A percentile compares a stretch with the other conserved stretches of the same genome.
Evolutionary conservation across 768 basidiomycete species (phyloP).

Genomic region (Gymnopilus junonius): DNA sequence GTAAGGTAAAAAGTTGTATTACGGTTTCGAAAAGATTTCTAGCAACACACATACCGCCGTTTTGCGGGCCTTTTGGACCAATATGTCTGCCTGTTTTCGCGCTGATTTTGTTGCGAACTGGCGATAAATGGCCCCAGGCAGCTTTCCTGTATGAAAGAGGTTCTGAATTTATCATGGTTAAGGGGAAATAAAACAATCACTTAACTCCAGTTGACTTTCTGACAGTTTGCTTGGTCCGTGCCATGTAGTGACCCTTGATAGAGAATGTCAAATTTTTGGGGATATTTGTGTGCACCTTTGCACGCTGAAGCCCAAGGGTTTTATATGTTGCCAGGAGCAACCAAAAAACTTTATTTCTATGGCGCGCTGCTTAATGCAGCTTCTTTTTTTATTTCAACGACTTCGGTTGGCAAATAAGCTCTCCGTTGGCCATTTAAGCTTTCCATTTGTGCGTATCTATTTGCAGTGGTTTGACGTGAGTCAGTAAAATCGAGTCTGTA

Average conservation of each 20-base stretch:
- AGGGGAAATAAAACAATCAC: not conserved
- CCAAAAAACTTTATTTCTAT: not conserved
- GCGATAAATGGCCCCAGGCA: not conserved
- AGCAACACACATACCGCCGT: not conserved
- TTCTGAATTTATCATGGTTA: not conserved
- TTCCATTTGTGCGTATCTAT: not conserved
- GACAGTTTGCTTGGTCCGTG: slow-evolving; percentile 74
- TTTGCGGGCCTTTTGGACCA: not conserved
- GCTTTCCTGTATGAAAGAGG: not conserved
- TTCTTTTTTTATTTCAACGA: not conserved
- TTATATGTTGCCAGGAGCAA: not conserved
- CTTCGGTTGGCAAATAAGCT: not conserved
- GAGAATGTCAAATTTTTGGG: too few relatives aligned
- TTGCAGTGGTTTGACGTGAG: not conserved
- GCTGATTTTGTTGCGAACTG: not conserved
- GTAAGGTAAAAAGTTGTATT: not conserved
- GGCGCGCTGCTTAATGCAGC: not conserved
- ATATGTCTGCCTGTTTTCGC: not conserved
- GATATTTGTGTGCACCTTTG: not conserved
- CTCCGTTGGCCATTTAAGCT: slow-evolving; percentile 2
- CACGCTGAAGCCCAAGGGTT: not conserved
- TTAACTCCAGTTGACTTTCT: slow-evolving; percentile 73
- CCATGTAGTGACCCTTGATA: slow-evolving; percentile 44
- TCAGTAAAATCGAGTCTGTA: not conserved
- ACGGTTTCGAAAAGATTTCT: not conserved